Evolutionary conservation across 495 filamentous ascomycete species (phyloP), one percentile per base, ranked within the genome.

Genomic region (Amphirosellinia nigrospora): DNA sequence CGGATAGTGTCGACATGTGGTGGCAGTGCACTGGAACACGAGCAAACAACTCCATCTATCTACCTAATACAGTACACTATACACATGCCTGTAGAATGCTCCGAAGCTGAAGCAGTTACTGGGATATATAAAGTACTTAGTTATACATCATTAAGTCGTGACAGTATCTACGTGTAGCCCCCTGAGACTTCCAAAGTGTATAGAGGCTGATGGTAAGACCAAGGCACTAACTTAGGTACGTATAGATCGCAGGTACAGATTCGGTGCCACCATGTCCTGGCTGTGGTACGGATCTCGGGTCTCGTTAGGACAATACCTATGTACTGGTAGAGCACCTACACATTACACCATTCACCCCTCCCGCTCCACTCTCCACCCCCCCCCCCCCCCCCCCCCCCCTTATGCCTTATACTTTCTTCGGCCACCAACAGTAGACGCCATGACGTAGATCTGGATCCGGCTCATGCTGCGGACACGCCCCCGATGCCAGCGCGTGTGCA

Each of bases 11-110:
- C 46, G 45, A 21, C 46, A 43, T 60, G 43, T 41, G 67, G 67
- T 69, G 67, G 67, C 67, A 64, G 58, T 69, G 67, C 67, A 68
- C n/a, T 50, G 55, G 28, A 69, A 69, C 59, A 69, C 67, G 67
- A 69, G 55, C 52, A n/a, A 13, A 59, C 36, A 58, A 36, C 26
- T 38, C 50, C 30, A 58, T 43, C 34, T 67, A 34, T 50, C 32
- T 21, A 6, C n/a, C n/a, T n/a, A n/a, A n/a, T n/a, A n/a, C n/a
- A n/a, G n/a, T n/a, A n/a, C n/a, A n/a, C n/a, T n/a, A n/a, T n/a
- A 16, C 50, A 15, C 23, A 11, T 6, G 11, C 34, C 34, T 36
- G 34, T 36, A n/a, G n/a, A n/a, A n/a, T n/a, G n/a, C n/a, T n/a
- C n/a, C n/a, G n/a, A 30, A 52, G 50, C 26, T 0, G 4, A 30